Base-by-base conservation (phyloP, 2,329 filamentous ascomycete species). In the Elsinoe ampelina region DNA sequence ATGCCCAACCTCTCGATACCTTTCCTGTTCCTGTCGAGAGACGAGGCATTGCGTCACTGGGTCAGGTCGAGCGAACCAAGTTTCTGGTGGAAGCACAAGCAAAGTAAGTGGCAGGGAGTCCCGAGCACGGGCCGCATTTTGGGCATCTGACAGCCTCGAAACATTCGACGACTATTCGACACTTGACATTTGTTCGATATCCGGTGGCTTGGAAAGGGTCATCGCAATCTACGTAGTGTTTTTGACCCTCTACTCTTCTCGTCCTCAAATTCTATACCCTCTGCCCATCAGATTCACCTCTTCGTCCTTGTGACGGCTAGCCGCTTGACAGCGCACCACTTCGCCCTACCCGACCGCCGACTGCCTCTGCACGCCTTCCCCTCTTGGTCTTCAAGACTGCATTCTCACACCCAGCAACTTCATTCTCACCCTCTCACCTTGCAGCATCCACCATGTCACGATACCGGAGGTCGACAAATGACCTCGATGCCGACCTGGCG, bases 401-500 rank as follows among this genome's bases (percentile, higher is more conserved):
- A 26, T 15, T 26, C 39, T 36, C 30, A n/a, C 47, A 12, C 1
- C n/a, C 15, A 19, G 30, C 32, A 22, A n/a, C 17, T 3, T 22
- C 20, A 10, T 32, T n/a, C 2, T 12, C 43, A 26, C 12, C n/a
- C 43, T 13, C 22, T 13, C 22, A 50, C 26, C 26, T 35, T 12
- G 6, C 12, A 15, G 15, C 11, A 50, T 13, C 15, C 32, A 41
- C 8, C 54, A 56, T 56, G 54, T 30, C 54, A 19, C 39, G 42
- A 42, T 56, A 56, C 54, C 19, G 54, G 19, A 42, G 54, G 39
- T 56, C 54, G 3, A 45, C 54, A n/a, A 48, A 56, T 22, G 54
- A 56, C n/a, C 41, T 56, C 11, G 54, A 56, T 45, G 73, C 72
- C 60, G 69, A 72, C 57, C 67, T 76, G 47, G 70, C 71, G 42